Base-by-base conservation (phyloP, 2,329 filamentous ascomycete species). In the Fusarium albidum region DNA sequence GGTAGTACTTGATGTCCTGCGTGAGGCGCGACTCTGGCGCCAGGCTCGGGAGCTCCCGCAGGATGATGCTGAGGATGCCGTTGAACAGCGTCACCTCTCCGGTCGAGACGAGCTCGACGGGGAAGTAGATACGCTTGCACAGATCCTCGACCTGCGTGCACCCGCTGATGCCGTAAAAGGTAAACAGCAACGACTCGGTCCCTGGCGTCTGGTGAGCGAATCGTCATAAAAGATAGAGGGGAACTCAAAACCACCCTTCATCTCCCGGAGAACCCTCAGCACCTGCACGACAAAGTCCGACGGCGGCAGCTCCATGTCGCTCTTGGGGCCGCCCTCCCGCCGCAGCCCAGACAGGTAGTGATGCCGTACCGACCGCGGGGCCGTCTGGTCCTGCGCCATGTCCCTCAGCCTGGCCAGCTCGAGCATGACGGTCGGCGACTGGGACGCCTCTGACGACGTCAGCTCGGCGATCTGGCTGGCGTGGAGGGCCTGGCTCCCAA, bases 81-180 rank as follows among this genome's bases (percentile, higher is more conserved):
- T 52, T 26, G 12, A 52, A 46, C 4, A 52, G 25, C 2, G 42
- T 43, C 7, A 17, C 14, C 9, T 52, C 29, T 9, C 14, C 13
- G 3, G 26, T 12, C 8, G 42, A 8, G 9, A 47, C n/a, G 2
- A 31, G 28, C 27, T 52, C 49, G 35, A 52, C 17, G 11, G 49
- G 35, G 9, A 52, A 52, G 25, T 47, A 52, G 8, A 38, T 31
- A 4, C 35, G 17, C 31, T 41, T 40, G 9, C 37, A 52, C 8
- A 47, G 9, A 7, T 42, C 37, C 6, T 47, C 35, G 10, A 47
- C 15, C 17, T 38, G 31, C 6, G 31, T 4, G 12, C 13, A 18
- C 11, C 46, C 49, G 7, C 28, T 17, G 11, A 52, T 18, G 8
- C 37, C 35, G 13, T 42, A 47, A 13, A 42, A 52, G 3, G 29